These are phyloP conservation scores for Garcileccinum viscosum DNA, from an alignment of 1,284 basidiomycete genomes.

Conservation along the genomic window DNA sequence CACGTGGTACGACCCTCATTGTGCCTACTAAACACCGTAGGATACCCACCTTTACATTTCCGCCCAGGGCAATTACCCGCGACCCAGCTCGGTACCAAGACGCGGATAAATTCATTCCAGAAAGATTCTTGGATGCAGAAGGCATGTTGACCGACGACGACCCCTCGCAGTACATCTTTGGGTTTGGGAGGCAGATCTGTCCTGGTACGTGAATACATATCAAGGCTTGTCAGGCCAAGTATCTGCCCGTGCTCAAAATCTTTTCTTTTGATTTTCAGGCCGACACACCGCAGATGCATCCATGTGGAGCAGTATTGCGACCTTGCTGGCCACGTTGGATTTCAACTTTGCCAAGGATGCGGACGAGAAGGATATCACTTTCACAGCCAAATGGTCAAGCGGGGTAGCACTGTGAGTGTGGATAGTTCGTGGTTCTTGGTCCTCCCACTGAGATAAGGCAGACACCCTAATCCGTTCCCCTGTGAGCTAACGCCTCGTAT, in stretches of 20 bases:
- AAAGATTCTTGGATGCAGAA: constrained; percentile 27
- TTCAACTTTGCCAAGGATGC: not conserved
- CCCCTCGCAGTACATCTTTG: constrained; percentile 21
- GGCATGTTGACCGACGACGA: constrained; percentile 24
- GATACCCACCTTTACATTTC: not conserved
- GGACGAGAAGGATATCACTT: not conserved
- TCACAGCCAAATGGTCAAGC: not conserved
- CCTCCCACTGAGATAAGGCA: not conserved
- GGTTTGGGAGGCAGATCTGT: constrained; percentile 33
- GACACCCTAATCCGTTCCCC: not conserved
- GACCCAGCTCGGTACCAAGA: constrained; percentile 29
- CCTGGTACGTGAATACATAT: constrained; percentile 15
- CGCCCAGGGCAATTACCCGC: constrained; percentile 17
- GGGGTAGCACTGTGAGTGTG: not conserved
- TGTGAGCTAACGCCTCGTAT: not conserved
- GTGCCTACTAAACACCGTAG: not conserved
- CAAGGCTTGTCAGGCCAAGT: no score
- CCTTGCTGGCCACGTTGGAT: not conserved
- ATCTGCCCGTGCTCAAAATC: not conserved
- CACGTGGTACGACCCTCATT: constrained; percentile 23
- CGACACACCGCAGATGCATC: not conserved
- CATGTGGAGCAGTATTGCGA: not conserved
- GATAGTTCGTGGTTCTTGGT: not conserved
- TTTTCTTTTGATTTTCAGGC: not conserved
- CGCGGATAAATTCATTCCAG: constrained; percentile 26